Evolutionary conservation across 75 land plant species (phyloP).

Genomic region (Picea glauca): DNA sequence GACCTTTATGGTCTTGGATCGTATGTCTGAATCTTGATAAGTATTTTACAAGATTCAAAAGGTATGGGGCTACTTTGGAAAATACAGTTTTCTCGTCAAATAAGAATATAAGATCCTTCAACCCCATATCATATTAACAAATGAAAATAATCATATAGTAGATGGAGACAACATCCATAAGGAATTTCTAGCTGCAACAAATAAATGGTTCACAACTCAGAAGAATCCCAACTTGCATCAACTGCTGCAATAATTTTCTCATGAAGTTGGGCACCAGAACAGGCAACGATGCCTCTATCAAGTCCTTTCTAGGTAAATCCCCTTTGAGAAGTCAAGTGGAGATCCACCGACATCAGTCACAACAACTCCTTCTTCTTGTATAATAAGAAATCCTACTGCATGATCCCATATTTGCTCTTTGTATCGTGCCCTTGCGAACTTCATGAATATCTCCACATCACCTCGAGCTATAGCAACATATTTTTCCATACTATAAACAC

Average conservation of each 20-base stretch:
- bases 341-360: constrained; percentile 92
- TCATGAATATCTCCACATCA: constrained; percentile 95
- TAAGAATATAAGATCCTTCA: background rate
- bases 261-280: constrained; percentile 67
- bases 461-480: constrained; percentile 97
- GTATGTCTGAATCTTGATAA: too few relatives aligned
- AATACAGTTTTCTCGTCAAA: background rate
- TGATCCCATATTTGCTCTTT: constrained; percentile 99
- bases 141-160: background rate
- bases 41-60: too few relatives aligned
- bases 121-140: background rate
- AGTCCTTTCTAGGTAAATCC: constrained; percentile 76
- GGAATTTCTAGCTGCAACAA: constrained; percentile 2
- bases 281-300: constrained; percentile 86
- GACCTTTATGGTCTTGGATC: background rate
- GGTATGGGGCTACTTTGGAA: background rate
- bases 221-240: constrained; percentile 91
- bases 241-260: constrained; percentile 73
- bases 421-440: constrained; percentile 90
- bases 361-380: constrained; percentile 93
- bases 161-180: background rate
- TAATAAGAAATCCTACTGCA: constrained; percentile 92
- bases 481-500: constrained; percentile 95
- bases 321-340: constrained; percentile 80
- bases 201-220: constrained; percentile 41